Evolutionary conservation across 208 protist species (phyloP).

Genomic region (Vickermania spadyakhi): DNA sequence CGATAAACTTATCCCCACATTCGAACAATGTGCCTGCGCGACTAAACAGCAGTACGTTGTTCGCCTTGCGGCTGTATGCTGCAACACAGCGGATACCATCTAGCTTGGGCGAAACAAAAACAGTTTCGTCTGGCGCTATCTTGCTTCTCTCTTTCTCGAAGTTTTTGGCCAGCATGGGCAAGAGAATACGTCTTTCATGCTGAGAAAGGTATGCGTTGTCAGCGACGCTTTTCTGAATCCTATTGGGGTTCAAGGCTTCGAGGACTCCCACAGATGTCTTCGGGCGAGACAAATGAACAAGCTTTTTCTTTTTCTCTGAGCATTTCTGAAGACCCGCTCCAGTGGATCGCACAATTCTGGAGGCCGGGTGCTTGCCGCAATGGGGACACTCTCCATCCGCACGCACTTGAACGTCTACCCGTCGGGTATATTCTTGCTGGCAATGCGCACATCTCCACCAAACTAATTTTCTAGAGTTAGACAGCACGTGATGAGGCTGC

Average conservation of each 20-base stretch:
- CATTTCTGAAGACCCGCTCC: neutral
- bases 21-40: constrained; percentile 80
- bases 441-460: constrained; percentile 73
- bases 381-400: constrained; percentile 58
- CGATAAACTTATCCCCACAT: constrained; percentile 70
- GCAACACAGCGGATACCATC: constrained; percentile 87
- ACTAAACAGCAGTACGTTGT: constrained; percentile 65
- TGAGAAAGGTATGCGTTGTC: constrained; percentile 52
- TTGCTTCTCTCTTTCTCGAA: constrained; percentile 48
- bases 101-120: constrained; percentile 81
- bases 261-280: constrained; percentile 26
- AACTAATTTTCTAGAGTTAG: constrained; percentile 53
- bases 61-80: constrained; percentile 41
- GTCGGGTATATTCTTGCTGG: constrained; percentile 41
- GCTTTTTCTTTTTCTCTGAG: neutral
- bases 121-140: constrained; percentile 34
- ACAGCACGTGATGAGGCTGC: constrained; percentile 68
- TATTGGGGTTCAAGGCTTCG: constrained; percentile 38
- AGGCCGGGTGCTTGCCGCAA: constrained; percentile 32
- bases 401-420: constrained; percentile 70
- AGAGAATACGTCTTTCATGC: constrained; percentile 56
- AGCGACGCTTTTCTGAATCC: constrained; percentile 60
- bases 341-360: neutral
- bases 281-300: constrained; percentile 41
- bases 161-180: constrained; percentile 84